Evolutionary conservation across 805 yeast species (phyloP).

Genomic region (Debaryomyces maramus): DNA sequence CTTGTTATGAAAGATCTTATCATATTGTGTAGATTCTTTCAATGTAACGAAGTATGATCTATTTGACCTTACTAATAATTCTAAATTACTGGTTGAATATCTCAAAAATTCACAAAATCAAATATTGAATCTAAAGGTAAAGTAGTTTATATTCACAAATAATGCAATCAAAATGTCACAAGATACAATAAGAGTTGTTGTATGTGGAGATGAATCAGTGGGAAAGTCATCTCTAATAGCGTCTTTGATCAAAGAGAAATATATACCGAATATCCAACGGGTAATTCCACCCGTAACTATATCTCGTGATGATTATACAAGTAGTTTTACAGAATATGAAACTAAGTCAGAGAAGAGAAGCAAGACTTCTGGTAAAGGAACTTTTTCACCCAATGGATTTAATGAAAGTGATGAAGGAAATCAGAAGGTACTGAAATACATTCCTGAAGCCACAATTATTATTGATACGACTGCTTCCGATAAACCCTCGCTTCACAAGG

Average conservation of each 20-base stretch:
- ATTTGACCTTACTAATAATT: not conserved
- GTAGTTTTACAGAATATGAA: slow-evolving; percentile 21
- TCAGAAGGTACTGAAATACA: slow-evolving; percentile 25
- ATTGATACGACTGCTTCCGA: slow-evolving; percentile 81
- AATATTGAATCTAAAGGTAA: not conserved
- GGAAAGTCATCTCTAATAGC: slow-evolving; percentile 82
- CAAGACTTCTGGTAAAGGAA: not conserved
- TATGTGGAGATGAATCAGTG: slow-evolving; percentile 93
- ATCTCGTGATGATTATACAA: slow-evolving; percentile 62
- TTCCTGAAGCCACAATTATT: slow-evolving; percentile 58
- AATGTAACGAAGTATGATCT: not conserved
- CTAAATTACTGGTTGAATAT: not conserved
- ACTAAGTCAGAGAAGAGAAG: not conserved
- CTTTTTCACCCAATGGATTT: slow-evolving; percentile 3
- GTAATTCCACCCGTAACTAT: slow-evolving; percentile 83
- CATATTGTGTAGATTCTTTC: not conserved
- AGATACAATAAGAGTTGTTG: slow-evolving; percentile 73
- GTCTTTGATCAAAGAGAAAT: slow-evolving; percentile 77
- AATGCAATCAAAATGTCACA: slow-evolving; percentile 13
- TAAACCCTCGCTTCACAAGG: slow-evolving; percentile 57
- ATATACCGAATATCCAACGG: slow-evolving; percentile 72
- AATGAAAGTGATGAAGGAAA: not conserved
- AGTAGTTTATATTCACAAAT: not conserved
- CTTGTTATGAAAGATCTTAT: not conserved
- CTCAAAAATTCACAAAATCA: not conserved